These are phyloP conservation scores for Xylariales sp. DNA, from an alignment of 2,329 filamentous ascomycete species.

Conservation along the genomic window DNA sequence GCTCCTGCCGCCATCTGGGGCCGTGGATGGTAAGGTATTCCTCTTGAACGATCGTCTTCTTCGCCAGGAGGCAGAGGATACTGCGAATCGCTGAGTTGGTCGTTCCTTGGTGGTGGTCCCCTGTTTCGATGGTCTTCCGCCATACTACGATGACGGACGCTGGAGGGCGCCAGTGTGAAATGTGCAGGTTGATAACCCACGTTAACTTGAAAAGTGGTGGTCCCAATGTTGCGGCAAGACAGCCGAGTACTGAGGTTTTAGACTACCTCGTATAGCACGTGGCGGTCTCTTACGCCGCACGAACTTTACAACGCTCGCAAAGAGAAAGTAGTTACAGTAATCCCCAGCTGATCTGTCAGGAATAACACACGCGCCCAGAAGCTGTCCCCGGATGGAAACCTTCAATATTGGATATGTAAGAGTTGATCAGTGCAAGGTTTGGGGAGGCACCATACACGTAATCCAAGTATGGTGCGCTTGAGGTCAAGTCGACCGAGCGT, in stretches of 20 bases:
- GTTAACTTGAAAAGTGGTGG: not conserved
- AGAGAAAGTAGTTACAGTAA: no score
- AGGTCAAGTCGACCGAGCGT: not conserved
- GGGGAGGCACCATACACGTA: not conserved
- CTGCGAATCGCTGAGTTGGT: constrained; percentile 34
- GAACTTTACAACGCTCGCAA: no score
- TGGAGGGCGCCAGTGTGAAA: constrained; percentile 24
- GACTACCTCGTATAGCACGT: not conserved
- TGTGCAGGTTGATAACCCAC: constrained; percentile 17
- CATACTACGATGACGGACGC: constrained; percentile 30
- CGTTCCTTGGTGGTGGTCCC: constrained; percentile 30
- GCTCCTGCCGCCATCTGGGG: constrained; percentile 37
- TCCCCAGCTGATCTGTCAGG: no score
- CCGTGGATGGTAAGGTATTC: constrained; percentile 23
- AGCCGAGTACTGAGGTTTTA: not conserved
- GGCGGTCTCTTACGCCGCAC: not conserved
- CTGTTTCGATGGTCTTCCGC: constrained; percentile 31
- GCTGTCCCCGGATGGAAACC: no score
- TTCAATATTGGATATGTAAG: no score
- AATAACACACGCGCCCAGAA: no score
- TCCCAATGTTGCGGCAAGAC: not conserved
- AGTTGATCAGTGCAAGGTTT: not conserved
- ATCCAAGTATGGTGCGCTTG: not conserved
- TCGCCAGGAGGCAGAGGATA: constrained; percentile 38
- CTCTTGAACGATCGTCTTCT: constrained; percentile 34